Evolutionary conservation across 176 grass and related monocot species (phyloP), one percentile per base, ranked within the genome.

Genomic region (Triticum monococcum): DNA sequence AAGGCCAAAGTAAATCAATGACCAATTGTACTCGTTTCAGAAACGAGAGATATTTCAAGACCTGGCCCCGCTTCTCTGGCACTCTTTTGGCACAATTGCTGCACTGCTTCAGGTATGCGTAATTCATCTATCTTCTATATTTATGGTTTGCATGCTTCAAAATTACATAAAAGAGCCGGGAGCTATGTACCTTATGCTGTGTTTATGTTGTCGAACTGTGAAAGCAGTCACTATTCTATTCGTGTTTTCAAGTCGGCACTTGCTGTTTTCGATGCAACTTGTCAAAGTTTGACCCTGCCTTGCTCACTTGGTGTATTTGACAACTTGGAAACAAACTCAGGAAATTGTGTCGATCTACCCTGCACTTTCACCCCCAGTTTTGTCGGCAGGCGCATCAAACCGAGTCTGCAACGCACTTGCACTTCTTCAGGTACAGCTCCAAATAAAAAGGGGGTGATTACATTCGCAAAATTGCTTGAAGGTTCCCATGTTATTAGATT

Each of bases 301-400:
- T 70, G 48, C 24, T 88, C 64, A 81, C 24, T 16, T 81, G 4
- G 9, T 78, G 11, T 72, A 18, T 80, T 69, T 76, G 24, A 28
- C 16, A 78, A 88, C 38, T 84, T 88, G 86, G 40, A 28, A 81
- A 77, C 9, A 68, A 74, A 33, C 77, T 24, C 89, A 99, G 94
- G 97, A 99, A 73, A 99, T 99, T 37, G 92, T 99, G 54, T 99
- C 94, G 31, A 96, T 96, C 80, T 99, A 99, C 79, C 94, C 92
- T 67, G 87, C 90, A 76, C 94, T 99, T 85, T 99, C 97, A 65
- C 94, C 94, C 46, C 94, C 97, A 50, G 96, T 94, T 66, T 79
- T 99, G 43, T 92, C 92, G 20, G 90, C 94, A 56, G 92, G 76
- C 20, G 97, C 97, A 71, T 99, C 97, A 80, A 99, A 99, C 84